Conservation (phyloP, 495 filamentous ascomycete species). For the Tuber borchii region DNA sequence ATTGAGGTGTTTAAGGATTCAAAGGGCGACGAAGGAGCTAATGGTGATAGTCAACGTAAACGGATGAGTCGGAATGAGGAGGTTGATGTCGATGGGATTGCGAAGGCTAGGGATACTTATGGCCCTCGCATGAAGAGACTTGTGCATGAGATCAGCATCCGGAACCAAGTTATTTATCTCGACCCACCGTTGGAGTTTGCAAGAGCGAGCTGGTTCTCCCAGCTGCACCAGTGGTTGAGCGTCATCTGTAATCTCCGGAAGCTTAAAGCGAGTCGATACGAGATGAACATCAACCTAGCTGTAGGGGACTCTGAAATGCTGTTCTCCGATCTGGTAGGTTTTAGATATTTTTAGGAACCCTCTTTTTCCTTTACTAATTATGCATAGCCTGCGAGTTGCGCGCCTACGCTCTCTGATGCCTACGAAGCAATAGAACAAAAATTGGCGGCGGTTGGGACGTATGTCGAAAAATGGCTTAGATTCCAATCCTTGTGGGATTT, state of each 20-base stretch:
- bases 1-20: constrained; percentile 68
- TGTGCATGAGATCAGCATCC: constrained; percentile 87
- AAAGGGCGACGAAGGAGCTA: constrained; percentile 47
- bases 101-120: constrained; percentile 43
- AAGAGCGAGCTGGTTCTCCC: constrained; percentile 84
- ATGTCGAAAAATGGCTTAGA: constrained; percentile 95
- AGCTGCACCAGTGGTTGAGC: constrained; percentile 88
- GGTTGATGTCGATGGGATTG: constrained; percentile 42
- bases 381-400: constrained; percentile 57
- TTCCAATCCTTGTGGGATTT: constrained; percentile 99
- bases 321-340: constrained; percentile 72
- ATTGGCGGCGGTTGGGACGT: constrained; percentile 64
- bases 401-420: constrained; percentile 65
- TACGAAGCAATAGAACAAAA: constrained; percentile 75
- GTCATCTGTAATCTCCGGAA: constrained; percentile 85
- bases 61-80: constrained; percentile 47
- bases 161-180: constrained; percentile 90
- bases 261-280: constrained; percentile 89
- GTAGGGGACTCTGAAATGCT: constrained; percentile 59
- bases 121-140: constrained; percentile 60
- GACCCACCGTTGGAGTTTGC: constrained; percentile 89
- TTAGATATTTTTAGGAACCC: not conserved
- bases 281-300: constrained; percentile 68
- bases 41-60: constrained; percentile 45
- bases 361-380: constrained; percentile 10